Evolutionary conservation across 352 stramenopile species (phyloP).

Genomic region (Globisporangium middletonii): DNA sequence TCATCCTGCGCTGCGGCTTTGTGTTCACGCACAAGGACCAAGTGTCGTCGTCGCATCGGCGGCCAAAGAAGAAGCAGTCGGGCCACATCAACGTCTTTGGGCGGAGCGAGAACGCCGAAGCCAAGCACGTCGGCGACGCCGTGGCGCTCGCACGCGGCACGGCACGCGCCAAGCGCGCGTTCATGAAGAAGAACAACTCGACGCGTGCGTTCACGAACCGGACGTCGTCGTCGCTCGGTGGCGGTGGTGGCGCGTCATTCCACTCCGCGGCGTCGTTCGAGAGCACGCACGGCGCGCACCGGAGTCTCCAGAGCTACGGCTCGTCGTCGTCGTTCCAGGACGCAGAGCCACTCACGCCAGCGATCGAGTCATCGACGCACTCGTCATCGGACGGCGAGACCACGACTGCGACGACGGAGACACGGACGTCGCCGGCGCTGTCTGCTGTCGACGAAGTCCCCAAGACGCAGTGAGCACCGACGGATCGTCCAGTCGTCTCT

Average conservation of each 20-base stretch:
- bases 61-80: constrained; percentile 34
- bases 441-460: neutral
- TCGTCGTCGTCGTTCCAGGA: constrained; percentile 10
- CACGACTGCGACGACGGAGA: neutral
- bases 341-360: constrained; percentile 1
- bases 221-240: constrained; percentile 6
- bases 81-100: constrained; percentile 47
- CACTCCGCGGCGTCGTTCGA: constrained; percentile 6
- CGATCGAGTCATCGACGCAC: constrained; percentile 8
- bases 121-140: constrained; percentile 45
- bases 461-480: neutral
- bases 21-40: constrained; percentile 62
- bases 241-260: neutral
- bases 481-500: no score
- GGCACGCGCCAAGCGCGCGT: constrained; percentile 51
- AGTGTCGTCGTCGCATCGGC: constrained; percentile 15
- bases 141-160: constrained; percentile 37
- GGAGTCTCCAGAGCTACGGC: constrained; percentile 1
- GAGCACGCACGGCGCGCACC: neutral
- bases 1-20: constrained; percentile 71
- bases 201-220: constrained; percentile 12
- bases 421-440: neutral
- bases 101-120: constrained; percentile 56
- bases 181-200: constrained; percentile 28
- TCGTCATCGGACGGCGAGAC: neutral